A percentile compares a stretch with the other conserved stretches of the same genome.
Conservation (phyloP, 2,329 filamentous ascomycete species). For the Stachybotrys chlorohalonatus region DNA sequence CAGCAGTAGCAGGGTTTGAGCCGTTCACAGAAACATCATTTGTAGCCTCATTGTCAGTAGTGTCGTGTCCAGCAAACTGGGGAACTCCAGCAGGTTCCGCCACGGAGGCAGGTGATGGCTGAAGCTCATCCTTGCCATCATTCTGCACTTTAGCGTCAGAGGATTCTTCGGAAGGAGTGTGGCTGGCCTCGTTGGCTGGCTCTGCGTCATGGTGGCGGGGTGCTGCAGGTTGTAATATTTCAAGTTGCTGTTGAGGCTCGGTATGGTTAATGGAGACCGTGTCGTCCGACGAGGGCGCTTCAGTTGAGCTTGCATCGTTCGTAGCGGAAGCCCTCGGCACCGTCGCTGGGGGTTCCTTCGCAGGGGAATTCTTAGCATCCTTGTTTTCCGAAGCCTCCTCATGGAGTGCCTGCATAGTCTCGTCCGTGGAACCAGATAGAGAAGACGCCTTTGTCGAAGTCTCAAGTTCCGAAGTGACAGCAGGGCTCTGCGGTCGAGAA, state of each 20-base stretch:
- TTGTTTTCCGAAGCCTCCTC: conserved; percentile 11
- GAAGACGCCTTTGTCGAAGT: conserved; percentile 57
- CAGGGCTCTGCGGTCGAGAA: conserved; percentile 49
- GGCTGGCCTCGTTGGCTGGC: background rate
- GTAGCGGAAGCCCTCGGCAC: too few relatives aligned
- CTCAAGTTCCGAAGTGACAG: conserved; percentile 40
- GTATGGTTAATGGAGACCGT: too few relatives aligned
- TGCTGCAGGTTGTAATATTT: too few relatives aligned
- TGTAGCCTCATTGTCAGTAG: too few relatives aligned
- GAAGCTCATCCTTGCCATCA: background rate
- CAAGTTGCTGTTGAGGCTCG: too few relatives aligned
- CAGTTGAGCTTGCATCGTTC: too few relatives aligned
- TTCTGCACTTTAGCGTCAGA: background rate
- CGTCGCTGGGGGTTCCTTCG: background rate
- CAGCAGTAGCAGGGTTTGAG: background rate
- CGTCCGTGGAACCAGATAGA: conserved; percentile 53
- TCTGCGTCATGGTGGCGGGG: too few relatives aligned
- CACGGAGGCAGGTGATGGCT: background rate
- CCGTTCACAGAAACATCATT: too few relatives aligned
- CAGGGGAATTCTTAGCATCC: conserved; percentile 1
- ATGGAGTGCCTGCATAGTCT: conserved; percentile 35
- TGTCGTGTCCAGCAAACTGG: too few relatives aligned
- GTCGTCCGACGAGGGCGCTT: too few relatives aligned
- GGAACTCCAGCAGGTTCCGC: too few relatives aligned
- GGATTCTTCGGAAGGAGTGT: conserved; percentile 1